Percentiles rank a stretch among this genome's conserved stretches.
phyloP scores from a whole-genome alignment of 2,329 filamentous ascomycete genomes.

The Laburnicola sp. region DNA sequence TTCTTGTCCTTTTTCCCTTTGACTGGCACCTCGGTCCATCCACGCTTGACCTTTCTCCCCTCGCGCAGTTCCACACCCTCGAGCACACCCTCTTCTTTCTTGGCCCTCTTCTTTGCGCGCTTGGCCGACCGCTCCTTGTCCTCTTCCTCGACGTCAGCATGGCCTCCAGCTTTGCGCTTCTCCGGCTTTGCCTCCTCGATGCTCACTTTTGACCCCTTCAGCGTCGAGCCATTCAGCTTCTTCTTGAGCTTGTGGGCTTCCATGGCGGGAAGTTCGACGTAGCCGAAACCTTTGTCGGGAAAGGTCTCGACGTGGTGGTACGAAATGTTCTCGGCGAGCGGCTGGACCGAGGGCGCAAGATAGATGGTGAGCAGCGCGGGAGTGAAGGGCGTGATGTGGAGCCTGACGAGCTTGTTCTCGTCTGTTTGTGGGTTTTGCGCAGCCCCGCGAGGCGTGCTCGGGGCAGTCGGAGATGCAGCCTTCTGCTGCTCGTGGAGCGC shows the following conservation, averaged over 20 bases:
- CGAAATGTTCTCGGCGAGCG: slow-evolving; percentile 76
- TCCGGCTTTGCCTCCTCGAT: slow-evolving; percentile 78
- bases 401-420: slow-evolving; percentile 51
- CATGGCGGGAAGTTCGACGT: slow-evolving; percentile 75
- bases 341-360: slow-evolving; percentile 67
- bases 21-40: slow-evolving; percentile 74
- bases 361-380: slow-evolving; percentile 72
- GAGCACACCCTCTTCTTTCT: slow-evolving; percentile 56
- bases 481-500: slow-evolving; percentile 12
- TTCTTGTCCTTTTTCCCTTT: slow-evolving; percentile 53
- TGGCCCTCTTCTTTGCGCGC: slow-evolving; percentile 53
- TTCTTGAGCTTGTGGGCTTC: slow-evolving; percentile 90
- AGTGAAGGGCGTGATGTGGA: slow-evolving; percentile 89
- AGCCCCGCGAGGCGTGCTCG: slow-evolving; percentile 32
- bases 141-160: slow-evolving; percentile 41
- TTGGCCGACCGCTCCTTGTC: slow-evolving; percentile 55
- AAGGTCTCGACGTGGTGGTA: slow-evolving; percentile 85
- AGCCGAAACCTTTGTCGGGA: slow-evolving; percentile 88
- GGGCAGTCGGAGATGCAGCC: slow-evolving; percentile 37
- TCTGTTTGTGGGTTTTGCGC: slow-evolving; percentile 18
- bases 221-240: slow-evolving; percentile 82
- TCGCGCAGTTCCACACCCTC: slow-evolving; percentile 71
- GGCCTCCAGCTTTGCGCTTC: slow-evolving; percentile 51
- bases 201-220: slow-evolving; percentile 83
- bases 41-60: slow-evolving; percentile 80